These are phyloP conservation scores for Capsicum chinense DNA, from an alignment of 257 asterid genomes.

Conservation along the genomic window DNA sequence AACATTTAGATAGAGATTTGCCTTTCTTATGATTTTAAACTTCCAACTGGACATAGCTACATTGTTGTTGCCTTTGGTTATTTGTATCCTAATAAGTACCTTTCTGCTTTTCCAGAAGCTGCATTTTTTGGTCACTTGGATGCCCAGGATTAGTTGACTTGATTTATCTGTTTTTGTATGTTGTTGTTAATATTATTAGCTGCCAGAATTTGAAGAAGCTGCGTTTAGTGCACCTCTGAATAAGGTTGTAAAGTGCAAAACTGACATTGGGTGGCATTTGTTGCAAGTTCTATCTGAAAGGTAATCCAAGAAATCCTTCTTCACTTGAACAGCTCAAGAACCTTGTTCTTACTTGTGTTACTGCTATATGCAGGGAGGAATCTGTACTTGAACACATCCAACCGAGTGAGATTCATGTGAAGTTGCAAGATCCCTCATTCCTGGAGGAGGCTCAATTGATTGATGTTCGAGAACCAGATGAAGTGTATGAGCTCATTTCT, in stretches of 20 bases:
- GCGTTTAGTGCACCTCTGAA: slow-evolving; percentile 81
- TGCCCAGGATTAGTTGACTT: slow-evolving; percentile 23
- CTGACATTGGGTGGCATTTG: slow-evolving; percentile 94
- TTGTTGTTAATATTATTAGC: slow-evolving; percentile 55
- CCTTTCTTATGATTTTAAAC: not conserved
- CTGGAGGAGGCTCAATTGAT: slow-evolving; percentile 81
- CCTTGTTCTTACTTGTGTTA: slow-evolving; percentile 37
- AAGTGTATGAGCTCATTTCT: slow-evolving; percentile 68
- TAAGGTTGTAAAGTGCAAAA: slow-evolving; percentile 79
- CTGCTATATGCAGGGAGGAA: slow-evolving; percentile 62
- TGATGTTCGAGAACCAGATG: slow-evolving; percentile 98
- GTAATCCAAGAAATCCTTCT: slow-evolving; percentile 41
- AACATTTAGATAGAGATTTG: slow-evolving; percentile 1
- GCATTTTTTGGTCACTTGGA: slow-evolving; percentile 10
- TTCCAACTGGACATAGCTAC: slow-evolving; percentile 12
- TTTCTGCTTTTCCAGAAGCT: not conserved
- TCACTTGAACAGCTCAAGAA: slow-evolving; percentile 29
- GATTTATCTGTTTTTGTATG: slow-evolving; percentile 28
- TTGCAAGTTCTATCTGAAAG: slow-evolving; percentile 97
- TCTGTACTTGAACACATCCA: slow-evolving; percentile 70
- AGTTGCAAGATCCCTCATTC: slow-evolving; percentile 85
- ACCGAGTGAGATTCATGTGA: slow-evolving; percentile 75
- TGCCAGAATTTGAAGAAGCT: slow-evolving; percentile 96
- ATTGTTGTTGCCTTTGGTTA: not conserved
- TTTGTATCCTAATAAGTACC: slow-evolving; percentile 12